phyloP scores from a whole-genome alignment of 176 grass and related monocot genomes.

The Musa troglodytarum region DNA sequence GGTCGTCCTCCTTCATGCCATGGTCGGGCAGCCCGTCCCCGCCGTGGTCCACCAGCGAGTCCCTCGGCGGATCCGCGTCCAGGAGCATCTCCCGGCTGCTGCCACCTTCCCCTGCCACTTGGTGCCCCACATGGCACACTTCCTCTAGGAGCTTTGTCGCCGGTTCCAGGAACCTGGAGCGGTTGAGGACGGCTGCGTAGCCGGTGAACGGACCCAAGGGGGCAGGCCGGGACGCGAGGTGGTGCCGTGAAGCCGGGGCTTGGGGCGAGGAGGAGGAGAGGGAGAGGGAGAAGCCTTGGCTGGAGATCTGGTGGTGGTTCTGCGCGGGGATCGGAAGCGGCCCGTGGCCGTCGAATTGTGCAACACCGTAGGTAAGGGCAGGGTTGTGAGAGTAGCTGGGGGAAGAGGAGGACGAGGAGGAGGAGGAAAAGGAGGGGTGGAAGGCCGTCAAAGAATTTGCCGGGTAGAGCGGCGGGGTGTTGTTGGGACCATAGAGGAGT shows the following conservation, averaged over 20 bases:
- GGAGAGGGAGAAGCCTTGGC: conserved; percentile 36
- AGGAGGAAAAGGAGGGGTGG: conserved; percentile 4
- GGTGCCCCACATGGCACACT: neutral
- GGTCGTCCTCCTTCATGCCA: neutral
- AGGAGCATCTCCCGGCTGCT: neutral
- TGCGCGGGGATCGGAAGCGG: neutral
- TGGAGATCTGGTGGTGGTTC: conserved; percentile 38
- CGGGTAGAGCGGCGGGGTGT: neutral
- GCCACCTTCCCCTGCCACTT: neutral
- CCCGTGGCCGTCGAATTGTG: conserved; percentile 1
- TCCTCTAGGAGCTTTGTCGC: conserved; percentile 8
- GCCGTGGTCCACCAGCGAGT: conserved; percentile 14
- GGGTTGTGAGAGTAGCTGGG: neutral
- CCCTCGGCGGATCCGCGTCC: neutral
- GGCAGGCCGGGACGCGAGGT: neutral
- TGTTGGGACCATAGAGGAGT: conserved; percentile 10
- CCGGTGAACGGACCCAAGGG: neutral
- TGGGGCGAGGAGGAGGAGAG: conserved; percentile 13
- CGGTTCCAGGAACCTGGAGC: conserved; percentile 10
- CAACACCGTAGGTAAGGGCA: too few species aligned
- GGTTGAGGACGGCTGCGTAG: conserved; percentile 7
- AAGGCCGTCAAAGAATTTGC: conserved; percentile 8
- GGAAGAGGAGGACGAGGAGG: neutral
- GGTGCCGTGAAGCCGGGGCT: conserved; percentile 4
- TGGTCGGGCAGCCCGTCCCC: neutral